Evolutionary conservation across 208 protist species (phyloP), one percentile per base, ranked within the genome.

Genomic region (Tritrichomonas musculus): DNA sequence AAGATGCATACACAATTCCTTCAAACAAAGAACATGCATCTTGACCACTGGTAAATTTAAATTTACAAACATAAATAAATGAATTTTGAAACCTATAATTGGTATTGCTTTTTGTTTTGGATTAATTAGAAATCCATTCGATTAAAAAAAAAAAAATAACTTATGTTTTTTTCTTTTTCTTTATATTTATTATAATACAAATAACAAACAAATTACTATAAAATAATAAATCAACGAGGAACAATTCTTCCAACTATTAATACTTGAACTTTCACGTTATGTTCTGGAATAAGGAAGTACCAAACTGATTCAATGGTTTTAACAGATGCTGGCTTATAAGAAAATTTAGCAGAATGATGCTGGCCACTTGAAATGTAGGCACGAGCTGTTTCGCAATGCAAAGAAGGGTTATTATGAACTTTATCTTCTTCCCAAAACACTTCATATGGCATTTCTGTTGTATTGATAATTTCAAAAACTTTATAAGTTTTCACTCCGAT

Each of bases 251-350:
- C 77, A 33, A 88, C 77, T 57, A 57, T 53, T 14, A 88, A 17
- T 20, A 88, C 44, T 39, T 25, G 77, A 0, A 88, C 47, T 39
- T 1, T 39, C 9, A 88, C 20, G 17, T 88, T 50, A n/a, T 88
- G 47, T 57, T 53, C 14, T 2, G 47, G 47, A 14, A 88, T 39
- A 13, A n/a, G 1, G 27, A 88, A 88, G 9, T 88, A 25, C 77
- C 77, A 88, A n/a, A 88, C n/a, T 22, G 47, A n/a, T 88, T 88
- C 77, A 22, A 88, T 27, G 5, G 77, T 88, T 88, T 88, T 88
- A 20, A 88, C 77, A 36, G 47, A 57, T 20, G 47, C 41, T 20
- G 77, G 77, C 5, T 11, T 33, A 50, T 39, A 88, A 39, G 30
- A 44, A 30, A 88, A 88, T 1, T n/a, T 60, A 20, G 44, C 41